Percentiles rank a stretch among this genome's conserved stretches.
Conservation (phyloP, 164 flowering plant genomes). For the Annona cherimola region DNA sequence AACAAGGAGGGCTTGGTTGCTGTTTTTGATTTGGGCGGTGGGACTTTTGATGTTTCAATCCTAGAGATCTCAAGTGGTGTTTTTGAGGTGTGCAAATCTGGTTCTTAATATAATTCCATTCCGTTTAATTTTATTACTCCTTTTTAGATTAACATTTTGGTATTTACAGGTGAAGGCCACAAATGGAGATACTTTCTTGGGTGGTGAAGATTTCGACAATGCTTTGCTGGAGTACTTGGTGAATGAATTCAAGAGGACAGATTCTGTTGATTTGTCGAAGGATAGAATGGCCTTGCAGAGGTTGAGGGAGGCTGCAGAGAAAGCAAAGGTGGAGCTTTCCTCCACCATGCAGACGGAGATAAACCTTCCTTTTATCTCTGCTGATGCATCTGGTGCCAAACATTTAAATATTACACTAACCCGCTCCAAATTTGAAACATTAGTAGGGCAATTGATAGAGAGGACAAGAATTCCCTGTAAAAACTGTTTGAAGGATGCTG, state of each 20-base stretch:
- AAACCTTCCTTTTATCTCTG: slow-evolving; percentile 39
- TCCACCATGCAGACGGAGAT: slow-evolving; percentile 38
- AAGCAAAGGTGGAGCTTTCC: slow-evolving; percentile 40
- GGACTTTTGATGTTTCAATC: slow-evolving; percentile 43
- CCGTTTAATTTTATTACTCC: not conserved
- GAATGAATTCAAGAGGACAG: slow-evolving; percentile 28
- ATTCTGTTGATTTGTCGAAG: slow-evolving; percentile 28
- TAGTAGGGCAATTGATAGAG: slow-evolving; percentile 29
- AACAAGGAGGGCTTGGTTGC: slow-evolving; percentile 36
- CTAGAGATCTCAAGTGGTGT: slow-evolving; percentile 37
- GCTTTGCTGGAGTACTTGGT: slow-evolving; percentile 26
- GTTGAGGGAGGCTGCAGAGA: slow-evolving; percentile 37
- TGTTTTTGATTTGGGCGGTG: slow-evolving; percentile 43
- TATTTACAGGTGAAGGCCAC: slow-evolving; percentile 31
- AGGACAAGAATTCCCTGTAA: slow-evolving; percentile 29
- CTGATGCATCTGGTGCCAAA: slow-evolving; percentile 38
- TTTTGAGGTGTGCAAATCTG: slow-evolving; percentile 23
- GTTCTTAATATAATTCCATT: not conserved
- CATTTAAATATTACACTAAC: slow-evolving; percentile 32
- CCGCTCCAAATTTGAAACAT: slow-evolving; percentile 29
- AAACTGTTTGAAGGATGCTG: slow-evolving; percentile 35
- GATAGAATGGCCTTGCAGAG: slow-evolving; percentile 32
- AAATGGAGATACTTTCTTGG: slow-evolving; percentile 39
- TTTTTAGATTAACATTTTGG: not conserved
- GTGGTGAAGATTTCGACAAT: slow-evolving; percentile 44